Conservation (phyloP, 169 alveolate species). For the Cyclospora cayetanensis region DNA sequence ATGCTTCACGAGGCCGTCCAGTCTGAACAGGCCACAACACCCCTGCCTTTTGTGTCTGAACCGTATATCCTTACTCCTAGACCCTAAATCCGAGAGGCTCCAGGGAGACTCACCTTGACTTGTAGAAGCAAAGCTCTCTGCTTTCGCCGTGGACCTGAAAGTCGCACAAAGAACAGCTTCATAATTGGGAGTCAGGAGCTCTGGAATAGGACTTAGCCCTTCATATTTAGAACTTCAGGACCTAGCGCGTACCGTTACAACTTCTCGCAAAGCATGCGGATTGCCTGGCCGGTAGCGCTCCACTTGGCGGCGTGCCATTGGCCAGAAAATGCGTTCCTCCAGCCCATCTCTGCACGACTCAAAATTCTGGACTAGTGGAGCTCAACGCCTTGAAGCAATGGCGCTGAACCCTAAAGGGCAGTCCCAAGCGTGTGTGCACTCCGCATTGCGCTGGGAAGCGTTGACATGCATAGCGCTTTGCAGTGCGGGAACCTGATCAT, state of each 20-base stretch:
- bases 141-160: constrained; percentile 10
- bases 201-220: no score
- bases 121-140: constrained; percentile 37
- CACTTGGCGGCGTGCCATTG: not conserved
- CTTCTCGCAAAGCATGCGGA: not conserved
- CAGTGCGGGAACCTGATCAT: no score
- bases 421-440: not conserved
- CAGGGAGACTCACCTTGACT: constrained; percentile 12
- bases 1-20: constrained; percentile 44
- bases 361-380: not conserved
- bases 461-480: no score
- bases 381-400: no score
- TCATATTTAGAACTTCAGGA: no score
- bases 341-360: not conserved
- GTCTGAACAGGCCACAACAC: not conserved
- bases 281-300: constrained; percentile 24
- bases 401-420: not conserved
- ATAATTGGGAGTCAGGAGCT: no score
- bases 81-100: not conserved
- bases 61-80: not conserved
- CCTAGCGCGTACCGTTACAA: not conserved
- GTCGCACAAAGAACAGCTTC: no score
- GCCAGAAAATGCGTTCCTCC: constrained; percentile 5
- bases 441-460: no score
- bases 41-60: not conserved